These are phyloP conservation scores for Eucalyptus cloeziana DNA, from an alignment of 345 rosid genomes.

Conservation along the genomic window DNA sequence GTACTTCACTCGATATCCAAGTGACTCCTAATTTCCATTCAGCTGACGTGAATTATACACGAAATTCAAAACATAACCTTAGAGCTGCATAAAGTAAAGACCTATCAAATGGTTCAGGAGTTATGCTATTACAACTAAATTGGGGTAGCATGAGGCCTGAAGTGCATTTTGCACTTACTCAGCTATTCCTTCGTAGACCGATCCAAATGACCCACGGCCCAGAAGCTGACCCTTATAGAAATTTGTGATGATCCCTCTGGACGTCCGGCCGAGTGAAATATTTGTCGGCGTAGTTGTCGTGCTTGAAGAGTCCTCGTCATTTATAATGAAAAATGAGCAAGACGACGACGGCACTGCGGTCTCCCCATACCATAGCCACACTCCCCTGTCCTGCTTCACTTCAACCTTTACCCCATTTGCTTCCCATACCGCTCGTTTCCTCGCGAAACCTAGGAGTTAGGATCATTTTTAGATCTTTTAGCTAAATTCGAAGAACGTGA, in stretches of 20 bases:
- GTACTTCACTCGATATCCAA: not conserved
- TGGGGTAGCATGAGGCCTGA: not conserved
- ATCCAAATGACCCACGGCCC: constrained; percentile 92
- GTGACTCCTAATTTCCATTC: not conserved
- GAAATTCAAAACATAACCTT: not conserved
- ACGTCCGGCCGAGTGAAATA: constrained; percentile 47
- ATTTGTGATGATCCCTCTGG: constrained; percentile 16
- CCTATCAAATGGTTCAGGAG: not conserved
- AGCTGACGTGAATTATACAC: not conserved
- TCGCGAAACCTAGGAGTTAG: not conserved
- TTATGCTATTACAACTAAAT: not conserved
- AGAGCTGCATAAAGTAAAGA: not conserved
- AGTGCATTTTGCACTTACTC: constrained; percentile 34
- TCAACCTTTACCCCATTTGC: constrained; percentile 7
- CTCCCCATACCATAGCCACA: constrained; percentile 2
- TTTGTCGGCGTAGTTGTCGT: constrained; percentile 23
- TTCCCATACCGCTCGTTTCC: not conserved
- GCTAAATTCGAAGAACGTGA: not conserved
- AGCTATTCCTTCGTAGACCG: constrained; percentile 74
- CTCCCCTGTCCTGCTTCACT: not conserved
- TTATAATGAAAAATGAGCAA: constrained; percentile 33
- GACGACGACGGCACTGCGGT: constrained; percentile 22
- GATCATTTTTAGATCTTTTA: not conserved
- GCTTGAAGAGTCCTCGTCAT: constrained; percentile 66
- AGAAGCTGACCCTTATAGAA: constrained; percentile 76